phyloP scores from a whole-genome alignment of 441 rosid genomes.

The Gossypium gossypioides region DNA sequence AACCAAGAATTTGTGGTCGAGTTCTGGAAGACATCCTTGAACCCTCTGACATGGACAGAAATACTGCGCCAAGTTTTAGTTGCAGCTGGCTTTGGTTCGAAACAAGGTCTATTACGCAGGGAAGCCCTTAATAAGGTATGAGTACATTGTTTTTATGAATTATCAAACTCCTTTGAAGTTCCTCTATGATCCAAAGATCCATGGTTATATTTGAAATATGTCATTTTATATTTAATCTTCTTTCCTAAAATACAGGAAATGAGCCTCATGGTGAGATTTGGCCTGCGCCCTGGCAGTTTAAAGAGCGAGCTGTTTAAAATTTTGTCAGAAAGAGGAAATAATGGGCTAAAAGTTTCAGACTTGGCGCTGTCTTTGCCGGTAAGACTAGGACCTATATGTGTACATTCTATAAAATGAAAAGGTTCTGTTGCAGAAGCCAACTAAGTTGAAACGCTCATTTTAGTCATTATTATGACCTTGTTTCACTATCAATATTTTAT shows the following conservation, averaged over 20 bases:
- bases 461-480: not conserved
- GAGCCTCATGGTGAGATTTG: slow-evolving; percentile 66
- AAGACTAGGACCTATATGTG: slow-evolving; percentile 11
- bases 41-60: slow-evolving; percentile 90
- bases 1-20: slow-evolving; percentile 49
- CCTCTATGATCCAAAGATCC: not conserved
- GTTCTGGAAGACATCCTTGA: slow-evolving; percentile 72
- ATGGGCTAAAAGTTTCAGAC: slow-evolving; percentile 61
- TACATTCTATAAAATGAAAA: not conserved
- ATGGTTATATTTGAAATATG: not conserved
- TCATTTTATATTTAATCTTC: slow-evolving; percentile 10
- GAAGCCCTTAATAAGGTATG: slow-evolving; percentile 63
- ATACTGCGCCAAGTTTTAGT: slow-evolving; percentile 68
- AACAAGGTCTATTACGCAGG: slow-evolving; percentile 38
- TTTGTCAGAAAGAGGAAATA: slow-evolving; percentile 56
- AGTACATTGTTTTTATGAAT: not conserved
- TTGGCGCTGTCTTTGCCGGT: slow-evolving; percentile 64
- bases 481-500: slow-evolving; percentile 5
- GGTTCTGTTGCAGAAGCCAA: not conserved
- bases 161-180: not conserved
- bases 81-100: slow-evolving; percentile 89
- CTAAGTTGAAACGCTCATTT: not conserved
- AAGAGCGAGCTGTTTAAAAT: slow-evolving; percentile 75
- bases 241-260: slow-evolving; percentile 45
- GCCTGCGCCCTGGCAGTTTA: slow-evolving; percentile 56